Base-by-base conservation (phyloP, 345 rosid genomes). In the Viola odorata region DNA sequence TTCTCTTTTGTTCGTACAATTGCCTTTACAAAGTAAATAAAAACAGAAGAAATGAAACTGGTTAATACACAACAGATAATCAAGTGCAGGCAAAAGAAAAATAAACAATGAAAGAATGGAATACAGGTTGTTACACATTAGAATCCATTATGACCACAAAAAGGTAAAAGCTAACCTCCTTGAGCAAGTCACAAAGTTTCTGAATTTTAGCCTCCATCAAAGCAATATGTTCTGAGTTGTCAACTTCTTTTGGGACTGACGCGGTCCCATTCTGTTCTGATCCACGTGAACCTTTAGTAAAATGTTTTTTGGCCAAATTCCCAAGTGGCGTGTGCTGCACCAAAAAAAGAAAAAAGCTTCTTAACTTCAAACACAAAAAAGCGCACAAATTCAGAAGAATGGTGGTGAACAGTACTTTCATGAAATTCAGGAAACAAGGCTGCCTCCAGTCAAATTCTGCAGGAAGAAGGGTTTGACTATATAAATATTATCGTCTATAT, bases 241-340 rank as follows among this genome's bases (percentile, higher is more conserved):
- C 83, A 11, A 60, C 55, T 65, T 86, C 92, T 14, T 67, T 81
- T 14, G 67, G 47, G 42, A 78, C 67, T 53, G 78, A 68, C 53
- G 83, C 75, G 47, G 51, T 72, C 55, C 84, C 89, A 64, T 85
- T 85, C 69, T 72, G 84, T 68, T 78, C 79, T 49, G 76, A 68
- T 6, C 72, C 80, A 62, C 63, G 84, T n/a, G 65, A 68, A 55
- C 84, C 81, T 75, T 83, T 95, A 3, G 85, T 88, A 81, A 95
- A 91, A 74, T 95, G 95, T 73, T 88, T 95, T 80, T 78, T 88
- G 76, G 88, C 96, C 78, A 91, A 78, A 71, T 79, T 80, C 55
- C 88, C 96, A 65, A 95, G 73, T 65, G 94, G 84, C 1, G 85
- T 85, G 71, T 85, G 63, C 96, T 95, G 88, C 72, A 72, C n/a